Evolutionary conservation across 345 rosid genomes (phyloP).

Genomic region (Lepidium sativum): DNA sequence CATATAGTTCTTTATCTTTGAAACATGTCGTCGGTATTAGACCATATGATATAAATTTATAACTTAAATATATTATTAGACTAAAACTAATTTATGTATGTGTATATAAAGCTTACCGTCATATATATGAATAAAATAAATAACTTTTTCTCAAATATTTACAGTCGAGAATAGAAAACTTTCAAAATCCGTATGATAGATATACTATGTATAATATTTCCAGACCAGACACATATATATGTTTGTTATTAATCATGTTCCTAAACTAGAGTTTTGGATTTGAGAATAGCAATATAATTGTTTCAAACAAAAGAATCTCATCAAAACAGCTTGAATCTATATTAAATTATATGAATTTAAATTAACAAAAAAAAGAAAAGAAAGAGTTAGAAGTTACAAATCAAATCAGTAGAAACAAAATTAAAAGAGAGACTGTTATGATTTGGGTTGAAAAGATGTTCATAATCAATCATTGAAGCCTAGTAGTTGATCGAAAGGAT

Average conservation of each 20-base stretch:
- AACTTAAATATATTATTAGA: no score
- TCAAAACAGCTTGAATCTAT: background rate
- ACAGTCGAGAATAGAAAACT: no score
- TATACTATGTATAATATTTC: background rate
- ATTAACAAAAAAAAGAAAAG: background rate
- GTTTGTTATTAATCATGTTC: background rate
- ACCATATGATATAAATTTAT: no score
- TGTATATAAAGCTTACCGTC: no score
- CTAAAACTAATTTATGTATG: no score
- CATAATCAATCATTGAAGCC: background rate
- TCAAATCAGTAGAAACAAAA: conserved; percentile 10
- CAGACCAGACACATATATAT: background rate
- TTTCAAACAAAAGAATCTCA: no score
- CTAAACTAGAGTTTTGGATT: background rate
- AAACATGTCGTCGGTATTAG: no score
- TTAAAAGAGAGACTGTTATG: background rate
- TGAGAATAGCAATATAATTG: background rate
- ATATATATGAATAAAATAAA: no score
- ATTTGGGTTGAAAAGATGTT: background rate
- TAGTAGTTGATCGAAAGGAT: background rate
- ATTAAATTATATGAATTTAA: background rate
- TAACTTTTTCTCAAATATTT: no score
- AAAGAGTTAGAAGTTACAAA: background rate
- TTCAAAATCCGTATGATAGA: no score
- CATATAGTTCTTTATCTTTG: no score